Conservation (phyloP, 768 basidiomycete genomes). For the Chalciporus piperatus region DNA sequence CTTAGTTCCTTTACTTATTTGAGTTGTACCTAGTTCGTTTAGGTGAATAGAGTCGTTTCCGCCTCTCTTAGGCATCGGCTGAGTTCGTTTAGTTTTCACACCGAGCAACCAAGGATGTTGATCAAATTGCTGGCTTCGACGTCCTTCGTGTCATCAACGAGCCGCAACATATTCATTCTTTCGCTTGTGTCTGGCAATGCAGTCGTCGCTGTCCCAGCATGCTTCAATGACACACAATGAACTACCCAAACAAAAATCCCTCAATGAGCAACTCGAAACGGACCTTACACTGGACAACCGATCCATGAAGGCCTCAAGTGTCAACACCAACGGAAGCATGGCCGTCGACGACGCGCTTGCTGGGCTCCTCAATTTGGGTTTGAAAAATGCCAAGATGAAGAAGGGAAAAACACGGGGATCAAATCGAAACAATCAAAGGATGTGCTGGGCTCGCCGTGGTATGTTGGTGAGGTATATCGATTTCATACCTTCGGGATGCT, state of each 20-base stretch:
- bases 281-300: constrained; percentile 78
- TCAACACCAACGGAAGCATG: constrained; percentile 24
- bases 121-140: too few species aligned
- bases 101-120: too few species aligned
- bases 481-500: constrained; percentile 2
- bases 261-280: constrained; percentile 91
- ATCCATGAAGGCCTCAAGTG: background rate
- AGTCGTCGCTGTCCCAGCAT: too few species aligned
- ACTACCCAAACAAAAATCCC: constrained; percentile 67
- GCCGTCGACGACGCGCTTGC: constrained; percentile 60
- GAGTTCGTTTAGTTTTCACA: too few species aligned
- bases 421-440: constrained; percentile 37
- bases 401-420: constrained; percentile 18
- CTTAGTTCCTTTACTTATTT: too few species aligned
- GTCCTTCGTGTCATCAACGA: too few species aligned
- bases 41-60: too few species aligned
- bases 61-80: too few species aligned
- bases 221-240: too few species aligned
- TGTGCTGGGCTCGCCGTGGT: constrained; percentile 46
- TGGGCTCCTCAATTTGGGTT: constrained; percentile 53
- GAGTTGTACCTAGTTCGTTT: too few species aligned
- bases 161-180: too few species aligned
- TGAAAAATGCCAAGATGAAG: constrained; percentile 13
- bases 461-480: constrained; percentile 36
- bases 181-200: too few species aligned